Evolutionary conservation across 768 basidiomycete species (phyloP).

Genomic region (Calocybe cyanea): DNA sequence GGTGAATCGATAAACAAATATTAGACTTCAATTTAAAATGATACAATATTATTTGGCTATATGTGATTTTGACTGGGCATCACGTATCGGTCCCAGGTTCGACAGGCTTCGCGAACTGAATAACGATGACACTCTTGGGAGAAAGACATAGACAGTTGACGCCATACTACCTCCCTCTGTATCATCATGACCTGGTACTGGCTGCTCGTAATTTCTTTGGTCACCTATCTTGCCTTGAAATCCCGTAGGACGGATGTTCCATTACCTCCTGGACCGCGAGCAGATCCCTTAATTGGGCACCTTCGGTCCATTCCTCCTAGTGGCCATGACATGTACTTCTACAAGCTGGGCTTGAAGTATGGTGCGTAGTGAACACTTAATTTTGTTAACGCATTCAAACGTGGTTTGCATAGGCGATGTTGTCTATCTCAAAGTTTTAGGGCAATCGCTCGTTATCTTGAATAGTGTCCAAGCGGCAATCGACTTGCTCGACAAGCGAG

Average conservation of each 20-base stretch:
- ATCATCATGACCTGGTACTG: too few species aligned
- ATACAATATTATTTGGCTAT: too few species aligned
- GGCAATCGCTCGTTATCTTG: conserved; percentile 22
- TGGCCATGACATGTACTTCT: conserved; percentile 2
- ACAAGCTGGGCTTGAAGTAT: conserved; percentile 1
- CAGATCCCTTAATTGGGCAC: conserved; percentile 1
- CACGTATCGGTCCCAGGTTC: too few species aligned
- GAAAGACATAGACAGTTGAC: too few species aligned
- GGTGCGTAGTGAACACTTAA: background rate
- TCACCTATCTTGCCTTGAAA: too few species aligned
- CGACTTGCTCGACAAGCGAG: conserved; percentile 39
- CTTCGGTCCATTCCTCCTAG: background rate
- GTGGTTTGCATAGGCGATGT: conserved; percentile 14
- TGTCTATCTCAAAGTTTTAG: conserved; percentile 17
- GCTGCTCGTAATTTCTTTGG: too few species aligned
- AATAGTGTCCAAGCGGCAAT: conserved; percentile 19
- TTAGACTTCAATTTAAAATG: too few species aligned
- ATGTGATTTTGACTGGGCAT: too few species aligned
- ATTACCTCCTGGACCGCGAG: conserved; percentile 3
- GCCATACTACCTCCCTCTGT: too few species aligned
- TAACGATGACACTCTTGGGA: too few species aligned
- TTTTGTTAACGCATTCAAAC: background rate
- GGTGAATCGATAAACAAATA: too few species aligned
- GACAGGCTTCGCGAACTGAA: too few species aligned
- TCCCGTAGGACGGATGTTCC: background rate